Base-by-base conservation (phyloP, 768 basidiomycete genomes). In the Phaffia tasmanica region DNA sequence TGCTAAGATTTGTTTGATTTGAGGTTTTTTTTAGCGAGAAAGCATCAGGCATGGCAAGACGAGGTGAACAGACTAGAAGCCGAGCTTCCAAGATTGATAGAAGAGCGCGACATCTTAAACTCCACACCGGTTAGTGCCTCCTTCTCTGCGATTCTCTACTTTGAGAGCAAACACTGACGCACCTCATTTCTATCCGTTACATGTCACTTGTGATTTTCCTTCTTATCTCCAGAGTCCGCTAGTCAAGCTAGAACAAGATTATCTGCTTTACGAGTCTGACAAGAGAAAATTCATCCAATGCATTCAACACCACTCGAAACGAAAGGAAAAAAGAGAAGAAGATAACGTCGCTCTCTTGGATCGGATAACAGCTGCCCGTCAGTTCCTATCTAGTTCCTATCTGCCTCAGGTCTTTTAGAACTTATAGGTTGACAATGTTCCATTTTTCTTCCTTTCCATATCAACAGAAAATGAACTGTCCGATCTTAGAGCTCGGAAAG, bases 261-360 rank as follows among this genome's bases (percentile, higher is more conserved):
- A 85, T 66, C 81, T 82, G 3, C 79, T 84, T 51, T 80, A 90
- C 57, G 82, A 82, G 69, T 81, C 81, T 27, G 91, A 95, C 74
- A 72, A 73, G 53, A 72, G 63, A 51, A 76, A 76, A 65, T 75
- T 76, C 58, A 70, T 75, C 70, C 65, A 68, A 6, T 77, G 73
- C 57, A 72, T 74, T 60, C 72, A 72, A 35, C 57, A 70, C 8
- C 71, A 75, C 59, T 66, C 65, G 81, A 83, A 73, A 82, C 49
- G 61, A 50, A n/a, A 51, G 61, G 21, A 62, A 62, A 51, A 62
- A 62, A 51, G 61, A 62, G 61, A 62, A 62, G 61, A 51, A 48
- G 25, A 23, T 30, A 18, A 62, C 46, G 47, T 29, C 42, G 49
- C 50, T 7, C 25, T 63, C 14, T 21, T 57, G 79, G 72, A 29